A percentile compares a stretch with the other conserved stretches of the same genome.
phyloP scores from a whole-genome alignment of 2,329 filamentous ascomycete genomes.

The Chaetothyriales sp. region DNA sequence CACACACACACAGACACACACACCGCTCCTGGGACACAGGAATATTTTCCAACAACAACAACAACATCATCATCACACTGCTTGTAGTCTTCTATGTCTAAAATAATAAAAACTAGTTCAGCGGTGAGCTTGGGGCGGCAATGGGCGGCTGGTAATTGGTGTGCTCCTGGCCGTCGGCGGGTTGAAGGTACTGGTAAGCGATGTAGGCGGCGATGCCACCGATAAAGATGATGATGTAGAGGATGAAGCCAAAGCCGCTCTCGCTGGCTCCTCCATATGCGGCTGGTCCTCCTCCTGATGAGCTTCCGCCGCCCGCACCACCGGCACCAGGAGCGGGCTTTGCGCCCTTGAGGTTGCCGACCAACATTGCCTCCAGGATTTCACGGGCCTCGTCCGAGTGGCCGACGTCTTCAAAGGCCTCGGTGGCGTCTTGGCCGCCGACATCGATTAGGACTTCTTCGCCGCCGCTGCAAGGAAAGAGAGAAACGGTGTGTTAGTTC shows the following conservation, averaged over 20 bases:
- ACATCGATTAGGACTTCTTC: constrained; percentile 97
- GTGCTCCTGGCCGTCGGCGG: constrained; percentile 27
- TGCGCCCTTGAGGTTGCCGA: constrained; percentile 64
- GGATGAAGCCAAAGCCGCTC: constrained; percentile 54
- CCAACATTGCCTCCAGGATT: constrained; percentile 62
- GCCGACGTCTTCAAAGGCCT: constrained; percentile 97
- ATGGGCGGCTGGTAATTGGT: constrained; percentile 8
- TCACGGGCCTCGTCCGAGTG: constrained; percentile 97
- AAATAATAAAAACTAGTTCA: background rate
- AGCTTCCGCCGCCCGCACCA: constrained; percentile 27
- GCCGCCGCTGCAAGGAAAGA: constrained; percentile 53
- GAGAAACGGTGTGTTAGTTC: background rate
- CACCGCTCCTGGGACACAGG: too few species aligned
- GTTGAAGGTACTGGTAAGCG: constrained; percentile 70
- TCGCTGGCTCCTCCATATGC: constrained; percentile 25
- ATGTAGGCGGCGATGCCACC: constrained; percentile 64
- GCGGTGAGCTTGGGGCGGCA: background rate
- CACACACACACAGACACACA: too few species aligned
- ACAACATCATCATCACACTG: background rate
- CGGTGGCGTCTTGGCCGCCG: constrained; percentile 85
- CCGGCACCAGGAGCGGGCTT: constrained; percentile 58
- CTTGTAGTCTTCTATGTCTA: background rate
- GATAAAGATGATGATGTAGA: constrained; percentile 67
- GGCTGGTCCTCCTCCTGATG: background rate
- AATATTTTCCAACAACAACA: too few species aligned